A percentile compares a stretch with the other conserved stretches of the same genome.
phyloP scores from a whole-genome alignment of 805 yeast species.

The Metschnikowia kofuensis region DNA sequence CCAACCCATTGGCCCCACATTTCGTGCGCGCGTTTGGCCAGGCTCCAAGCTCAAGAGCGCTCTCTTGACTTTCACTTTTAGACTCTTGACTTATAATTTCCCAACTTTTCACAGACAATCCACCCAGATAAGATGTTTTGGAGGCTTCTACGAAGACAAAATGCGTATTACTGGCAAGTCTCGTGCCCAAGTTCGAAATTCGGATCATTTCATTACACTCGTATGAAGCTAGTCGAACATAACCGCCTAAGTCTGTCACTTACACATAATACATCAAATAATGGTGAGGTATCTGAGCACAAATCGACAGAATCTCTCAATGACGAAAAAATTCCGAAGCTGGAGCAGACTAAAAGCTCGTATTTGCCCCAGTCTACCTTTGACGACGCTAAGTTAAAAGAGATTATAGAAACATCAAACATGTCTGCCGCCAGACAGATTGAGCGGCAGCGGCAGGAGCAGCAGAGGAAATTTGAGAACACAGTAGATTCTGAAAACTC shows the following conservation, averaged over 20 bases:
- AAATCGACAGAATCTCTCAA: too few relatives aligned
- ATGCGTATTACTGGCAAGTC: not conserved
- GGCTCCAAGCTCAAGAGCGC: too few relatives aligned
- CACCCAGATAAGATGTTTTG: not conserved
- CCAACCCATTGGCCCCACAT: too few relatives aligned
- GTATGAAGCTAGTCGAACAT: not conserved
- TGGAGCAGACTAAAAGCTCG: too few relatives aligned
- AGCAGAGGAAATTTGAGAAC: not conserved
- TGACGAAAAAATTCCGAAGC: too few relatives aligned
- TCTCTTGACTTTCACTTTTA: too few relatives aligned
- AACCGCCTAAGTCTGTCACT: not conserved
- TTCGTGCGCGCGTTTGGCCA: too few relatives aligned
- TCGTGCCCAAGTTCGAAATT: not conserved
- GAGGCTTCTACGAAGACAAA: not conserved
- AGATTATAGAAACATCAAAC: slow-evolving; percentile 37
- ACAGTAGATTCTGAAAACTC: not conserved
- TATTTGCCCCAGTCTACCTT: not conserved
- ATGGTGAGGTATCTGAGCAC: not conserved
- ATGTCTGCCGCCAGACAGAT: slow-evolving; percentile 22
- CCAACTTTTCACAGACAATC: not conserved
- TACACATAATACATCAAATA: not conserved
- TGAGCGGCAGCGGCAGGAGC: slow-evolving; percentile 5
- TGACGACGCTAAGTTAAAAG: slow-evolving; percentile 28
- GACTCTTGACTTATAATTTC: too few relatives aligned
- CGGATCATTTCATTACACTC: not conserved